phyloP scores from a whole-genome alignment of 2,329 filamentous ascomycete genomes.

The Arthrobotrys musiformis region DNA sequence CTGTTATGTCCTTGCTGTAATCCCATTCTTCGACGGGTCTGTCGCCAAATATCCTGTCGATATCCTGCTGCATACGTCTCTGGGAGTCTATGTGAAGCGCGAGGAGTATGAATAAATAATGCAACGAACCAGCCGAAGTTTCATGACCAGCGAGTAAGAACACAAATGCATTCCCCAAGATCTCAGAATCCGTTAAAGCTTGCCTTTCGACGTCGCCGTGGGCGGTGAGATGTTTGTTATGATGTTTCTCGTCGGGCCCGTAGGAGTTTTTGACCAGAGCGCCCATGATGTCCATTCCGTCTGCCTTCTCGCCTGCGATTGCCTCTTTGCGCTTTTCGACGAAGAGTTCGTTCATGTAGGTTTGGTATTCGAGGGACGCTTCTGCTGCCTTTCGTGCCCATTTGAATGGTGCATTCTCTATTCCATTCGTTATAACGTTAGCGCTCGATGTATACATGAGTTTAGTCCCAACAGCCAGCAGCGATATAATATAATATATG shows the following conservation, averaged over 20 bases:
- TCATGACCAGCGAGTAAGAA: slow-evolving; percentile 80
- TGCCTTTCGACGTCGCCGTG: slow-evolving; percentile 60
- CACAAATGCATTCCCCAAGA: slow-evolving; percentile 77
- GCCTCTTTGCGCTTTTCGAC: slow-evolving; percentile 70
- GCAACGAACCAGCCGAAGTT: slow-evolving; percentile 79
- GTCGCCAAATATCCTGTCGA: slow-evolving; percentile 65
- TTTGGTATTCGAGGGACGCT: slow-evolving; percentile 72
- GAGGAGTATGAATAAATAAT: slow-evolving; percentile 76
- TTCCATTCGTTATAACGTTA: not conserved
- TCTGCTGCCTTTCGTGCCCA: slow-evolving; percentile 67
- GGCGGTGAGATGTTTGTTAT: slow-evolving; percentile 25
- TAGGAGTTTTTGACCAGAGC: slow-evolving; percentile 67
- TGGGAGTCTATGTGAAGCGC: slow-evolving; percentile 75
- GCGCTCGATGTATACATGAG: not conserved
- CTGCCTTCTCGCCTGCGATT: slow-evolving; percentile 60
- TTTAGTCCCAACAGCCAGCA: not conserved
- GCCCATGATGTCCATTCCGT: slow-evolving; percentile 68
- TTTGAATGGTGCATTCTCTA: slow-evolving; percentile 67
- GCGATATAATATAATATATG: not conserved
- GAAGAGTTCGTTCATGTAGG: slow-evolving; percentile 77
- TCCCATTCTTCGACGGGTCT: slow-evolving; percentile 58
- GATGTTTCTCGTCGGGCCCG: slow-evolving; percentile 44
- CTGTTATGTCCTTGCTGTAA: slow-evolving; percentile 58
- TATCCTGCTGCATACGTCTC: slow-evolving; percentile 73
- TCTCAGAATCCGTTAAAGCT: slow-evolving; percentile 71